A percentile compares a stretch with the other conserved stretches of the same genome.
Conservation (phyloP, 2,329 filamentous ascomycete genomes). For the Trichoderma cornu-damae region DNA sequence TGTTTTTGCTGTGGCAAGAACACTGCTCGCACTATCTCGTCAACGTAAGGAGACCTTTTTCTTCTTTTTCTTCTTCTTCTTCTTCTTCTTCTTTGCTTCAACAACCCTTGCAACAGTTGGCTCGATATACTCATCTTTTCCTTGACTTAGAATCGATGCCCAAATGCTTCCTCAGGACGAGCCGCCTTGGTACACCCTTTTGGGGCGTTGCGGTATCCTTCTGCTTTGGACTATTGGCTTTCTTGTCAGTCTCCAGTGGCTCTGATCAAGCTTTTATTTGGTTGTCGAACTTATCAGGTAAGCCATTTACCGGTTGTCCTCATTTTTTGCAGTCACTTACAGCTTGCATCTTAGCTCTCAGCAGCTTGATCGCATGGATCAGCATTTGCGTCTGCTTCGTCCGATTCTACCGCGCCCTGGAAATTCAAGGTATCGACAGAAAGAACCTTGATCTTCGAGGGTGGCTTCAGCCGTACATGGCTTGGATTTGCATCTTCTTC, state of each 20-base stretch:
- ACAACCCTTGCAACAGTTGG: too few species aligned
- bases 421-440: slow-evolving; percentile 36
- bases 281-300: slow-evolving; percentile 52
- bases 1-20: slow-evolving; percentile 48
- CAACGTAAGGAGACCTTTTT: slow-evolving; percentile 32
- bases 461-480: slow-evolving; percentile 35
- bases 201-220: slow-evolving; percentile 40
- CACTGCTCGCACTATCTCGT: slow-evolving; percentile 48
- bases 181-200: slow-evolving; percentile 47
- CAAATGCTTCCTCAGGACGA: slow-evolving; percentile 44
- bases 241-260: slow-evolving; percentile 42
- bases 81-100: background rate
- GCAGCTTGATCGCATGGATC: slow-evolving; percentile 32
- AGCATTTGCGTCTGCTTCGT: slow-evolving; percentile 30
- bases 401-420: slow-evolving; percentile 34
- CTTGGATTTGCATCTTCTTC: slow-evolving; percentile 40
- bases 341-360: slow-evolving; percentile 5
- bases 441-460: slow-evolving; percentile 28
- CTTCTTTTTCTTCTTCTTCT: too few species aligned
- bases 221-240: slow-evolving; percentile 42
- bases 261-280: slow-evolving; percentile 48
- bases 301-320: slow-evolving; percentile 11
- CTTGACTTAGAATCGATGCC: slow-evolving; percentile 40
- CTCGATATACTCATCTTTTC: background rate
- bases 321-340: background rate